Conservation (phyloP, 1,139 yeast genomes). For the Magnusiomyces tetraspermus region DNA sequence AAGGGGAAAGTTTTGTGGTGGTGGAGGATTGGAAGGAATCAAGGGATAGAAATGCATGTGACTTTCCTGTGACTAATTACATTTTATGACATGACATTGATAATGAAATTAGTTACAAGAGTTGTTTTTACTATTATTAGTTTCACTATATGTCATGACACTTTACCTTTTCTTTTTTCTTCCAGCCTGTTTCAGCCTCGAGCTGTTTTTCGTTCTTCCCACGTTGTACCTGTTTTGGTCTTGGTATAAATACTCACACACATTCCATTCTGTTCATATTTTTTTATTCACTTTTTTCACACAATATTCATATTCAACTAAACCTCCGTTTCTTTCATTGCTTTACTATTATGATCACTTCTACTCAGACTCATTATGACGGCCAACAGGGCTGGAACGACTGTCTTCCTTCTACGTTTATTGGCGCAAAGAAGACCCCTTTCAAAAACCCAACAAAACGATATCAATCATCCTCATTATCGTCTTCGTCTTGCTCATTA, state of each 20-base stretch:
- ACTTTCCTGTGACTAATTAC: background rate
- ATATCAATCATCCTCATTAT: background rate
- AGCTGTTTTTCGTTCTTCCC: no score
- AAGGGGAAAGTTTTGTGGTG: background rate
- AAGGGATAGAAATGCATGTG: background rate
- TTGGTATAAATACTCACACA: no score
- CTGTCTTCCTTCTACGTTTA: slow-evolving; percentile 26
- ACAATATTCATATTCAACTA: background rate
- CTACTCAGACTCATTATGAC: slow-evolving; percentile 27
- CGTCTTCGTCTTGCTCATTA: slow-evolving; percentile 5
- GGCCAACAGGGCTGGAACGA: slow-evolving; percentile 36
- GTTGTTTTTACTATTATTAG: no score
- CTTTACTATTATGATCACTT: slow-evolving; percentile 16
- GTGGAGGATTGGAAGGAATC: no score
- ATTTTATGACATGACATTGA: no score
- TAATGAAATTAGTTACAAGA: no score
- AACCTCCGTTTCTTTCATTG: no score
- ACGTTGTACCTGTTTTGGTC: no score
- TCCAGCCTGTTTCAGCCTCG: no score
- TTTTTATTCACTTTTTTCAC: background rate
- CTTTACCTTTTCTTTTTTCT: no score
- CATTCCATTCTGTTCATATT: background rate
- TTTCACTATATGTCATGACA: no score
- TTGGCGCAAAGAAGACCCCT: slow-evolving; percentile 10
- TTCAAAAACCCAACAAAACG: background rate